Evolutionary conservation across 1,284 basidiomycete genomes (phyloP).

Genomic region (Chalciporus sp.): DNA sequence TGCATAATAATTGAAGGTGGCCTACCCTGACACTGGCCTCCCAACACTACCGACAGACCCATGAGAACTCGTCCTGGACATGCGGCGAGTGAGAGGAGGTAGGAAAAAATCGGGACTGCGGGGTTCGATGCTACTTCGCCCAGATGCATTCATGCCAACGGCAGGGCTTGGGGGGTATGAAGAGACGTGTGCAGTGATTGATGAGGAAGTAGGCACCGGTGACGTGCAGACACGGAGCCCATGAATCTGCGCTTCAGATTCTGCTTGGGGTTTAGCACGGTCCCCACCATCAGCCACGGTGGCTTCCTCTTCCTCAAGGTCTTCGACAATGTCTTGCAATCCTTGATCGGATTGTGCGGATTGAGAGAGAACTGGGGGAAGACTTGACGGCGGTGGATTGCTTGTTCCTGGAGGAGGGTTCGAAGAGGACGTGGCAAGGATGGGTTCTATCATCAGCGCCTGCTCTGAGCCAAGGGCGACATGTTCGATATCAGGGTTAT

Average conservation of each 20-base stretch:
- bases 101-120: constrained; percentile 21
- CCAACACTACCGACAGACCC: constrained; percentile 28
- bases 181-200: constrained; percentile 22
- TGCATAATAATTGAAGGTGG: neutral
- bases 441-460: constrained; percentile 30
- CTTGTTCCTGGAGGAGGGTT: constrained; percentile 31
- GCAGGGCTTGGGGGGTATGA: constrained; percentile 31
- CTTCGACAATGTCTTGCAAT: constrained; percentile 57
- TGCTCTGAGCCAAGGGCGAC: constrained; percentile 4
- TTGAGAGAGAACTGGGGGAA: constrained; percentile 36
- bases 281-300: constrained; percentile 13
- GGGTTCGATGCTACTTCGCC: constrained; percentile 28
- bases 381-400: constrained; percentile 42
- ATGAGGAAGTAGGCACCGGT: constrained; percentile 27
- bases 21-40: constrained; percentile 25
- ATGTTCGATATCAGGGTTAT: neutral
- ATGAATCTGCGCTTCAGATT: constrained; percentile 48
- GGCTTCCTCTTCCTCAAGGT: constrained; percentile 45
- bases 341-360: constrained; percentile 34
- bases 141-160: constrained; percentile 11
- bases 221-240: constrained; percentile 61
- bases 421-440: constrained; percentile 36
- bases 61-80: constrained; percentile 31
- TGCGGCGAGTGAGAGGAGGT: constrained; percentile 22
- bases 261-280: constrained; percentile 11